Evolutionary conservation across 1,284 basidiomycete species (phyloP).

Genomic region (Ceratobasidium sp.): DNA sequence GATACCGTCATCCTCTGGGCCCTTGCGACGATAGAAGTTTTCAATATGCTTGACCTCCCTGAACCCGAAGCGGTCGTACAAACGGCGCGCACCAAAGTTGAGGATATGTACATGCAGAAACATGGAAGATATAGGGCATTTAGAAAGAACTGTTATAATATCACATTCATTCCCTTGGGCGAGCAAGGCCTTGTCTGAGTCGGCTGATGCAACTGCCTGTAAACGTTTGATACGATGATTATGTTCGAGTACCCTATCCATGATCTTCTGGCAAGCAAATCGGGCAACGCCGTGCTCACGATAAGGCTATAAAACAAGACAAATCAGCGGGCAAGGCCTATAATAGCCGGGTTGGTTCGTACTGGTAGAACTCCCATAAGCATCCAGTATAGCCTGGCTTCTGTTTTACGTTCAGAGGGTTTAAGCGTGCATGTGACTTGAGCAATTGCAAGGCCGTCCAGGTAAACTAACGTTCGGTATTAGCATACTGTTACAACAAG

Average conservation of each 20-base stretch:
- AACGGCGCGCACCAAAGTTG: neutral
- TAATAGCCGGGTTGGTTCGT: neutral
- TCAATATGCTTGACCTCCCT: conserved; percentile 11
- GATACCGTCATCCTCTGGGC: neutral
- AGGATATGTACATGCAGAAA: conserved; percentile 15
- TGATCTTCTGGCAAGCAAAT: conserved; percentile 3
- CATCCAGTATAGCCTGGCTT: conserved; percentile 16
- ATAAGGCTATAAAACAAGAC: neutral
- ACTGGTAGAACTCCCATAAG: conserved; percentile 23
- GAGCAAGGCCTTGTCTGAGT: neutral
- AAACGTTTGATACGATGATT: neutral
- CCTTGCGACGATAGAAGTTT: no score
- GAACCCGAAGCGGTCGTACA: conserved; percentile 13
- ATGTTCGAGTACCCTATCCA: neutral
- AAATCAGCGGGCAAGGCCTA: neutral
- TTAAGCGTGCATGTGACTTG: conserved; percentile 23
- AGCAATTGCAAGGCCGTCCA: neutral
- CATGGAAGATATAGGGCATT: neutral
- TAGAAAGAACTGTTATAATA: neutral
- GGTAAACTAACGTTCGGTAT: neutral
- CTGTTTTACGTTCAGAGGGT: conserved; percentile 18
- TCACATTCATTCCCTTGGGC: neutral
- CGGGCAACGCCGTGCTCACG: conserved; percentile 5
- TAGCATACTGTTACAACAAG: neutral
- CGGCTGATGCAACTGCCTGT: neutral